Base-by-base conservation (phyloP, 108 stramenopile genomes). In the Epipyxis sp. region DNA sequence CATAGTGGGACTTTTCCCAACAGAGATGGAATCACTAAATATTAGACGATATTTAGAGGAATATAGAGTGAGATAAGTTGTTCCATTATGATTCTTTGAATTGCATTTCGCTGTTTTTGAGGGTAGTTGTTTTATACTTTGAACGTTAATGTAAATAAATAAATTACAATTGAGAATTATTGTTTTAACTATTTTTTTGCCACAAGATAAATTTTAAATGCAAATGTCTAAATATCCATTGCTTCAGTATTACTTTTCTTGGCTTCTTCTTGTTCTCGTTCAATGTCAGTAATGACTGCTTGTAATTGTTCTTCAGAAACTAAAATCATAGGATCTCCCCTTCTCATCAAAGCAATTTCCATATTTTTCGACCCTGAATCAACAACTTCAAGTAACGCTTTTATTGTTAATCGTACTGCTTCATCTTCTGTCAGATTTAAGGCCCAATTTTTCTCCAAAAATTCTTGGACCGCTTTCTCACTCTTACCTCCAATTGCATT, bases 331-430 rank as follows among this genome's bases (percentile, higher is more conserved):
- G 86, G 68, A 54, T 90, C 91, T 30, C 90, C 91, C 39, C 80
- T 32, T 59, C 85, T 84, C 1, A 94, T 87, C 30, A 95, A 88
- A 77, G 92, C 92, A 42, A 97, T 84, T 85, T 95, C 95, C 95
- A 99, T 98, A 77, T 96, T 97, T 84, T 96, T 97, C 27, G 96
- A 94, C 41, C 97, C 97, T 80, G 93, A 93, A 72, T 98, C 97
- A 27, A 98, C 98, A 59, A 99, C 97, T 86, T 99, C 98, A 76
- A 98, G 85, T 77, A 99, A 88, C 41, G 95, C 92, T 80, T 93
- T 93, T 35, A 98, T 86, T 39, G 94, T 93, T 77, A 99, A 88
- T 79, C 83, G 80, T n/a, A 95, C 88, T 27, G 92, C 92, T 62
- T 86, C 90, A 50, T 85, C 83, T 65, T 97, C 95, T 35, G 84